Base-by-base conservation (phyloP, 257 asterid genomes). In the Avicennia marina region DNA sequence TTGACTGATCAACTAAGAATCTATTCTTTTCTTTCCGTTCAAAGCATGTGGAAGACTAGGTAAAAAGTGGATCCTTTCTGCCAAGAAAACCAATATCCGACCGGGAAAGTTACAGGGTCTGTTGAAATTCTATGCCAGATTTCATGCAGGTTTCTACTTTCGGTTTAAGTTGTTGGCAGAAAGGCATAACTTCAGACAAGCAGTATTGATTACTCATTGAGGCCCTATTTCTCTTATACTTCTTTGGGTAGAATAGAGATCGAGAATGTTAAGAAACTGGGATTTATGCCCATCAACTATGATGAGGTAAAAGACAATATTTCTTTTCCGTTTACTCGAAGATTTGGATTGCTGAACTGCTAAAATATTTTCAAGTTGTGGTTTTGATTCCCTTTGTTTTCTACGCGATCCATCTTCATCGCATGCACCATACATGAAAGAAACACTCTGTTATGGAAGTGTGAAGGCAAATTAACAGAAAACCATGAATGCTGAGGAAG, bases 51-150 rank as follows among this genome's bases (percentile, higher is more conserved):
- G 50, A 49, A 32, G 11, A 24, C 12, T 66, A 9, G 22, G 60
- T 16, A 39, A 29, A 53, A 24, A 61, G 26, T 27, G 27, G n/a
- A 33, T 59, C 9, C 25, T 45, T 20, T 25, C 16, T 25, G 52
- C 39, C 26, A 52, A 17, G 26, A 44, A 25, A 7, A 54, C n/a
- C 17, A 32, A 27, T 46, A 16, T 20, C 25, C 18, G 15, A 43
- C 10, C 13, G 24, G 13, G 24, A n/a, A 26, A 47, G 16, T 26
- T 27, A n/a, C 18, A 42, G 18, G 33, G 13, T 43, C 16, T 38
- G 21, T 41, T 49, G 19, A 53, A 64, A 40, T 65, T 49, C 25
- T 21, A 40, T 60, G 33, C n/a, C 53, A 47, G 47, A 42, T 57
- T 21, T 33, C 27, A 53, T 59, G 40, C 54, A 34, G n/a, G 11